These are phyloP conservation scores for Cutaneotrichosporon mucoides DNA, from an alignment of 1,284 basidiomycete genomes.

Conservation along the genomic window DNA sequence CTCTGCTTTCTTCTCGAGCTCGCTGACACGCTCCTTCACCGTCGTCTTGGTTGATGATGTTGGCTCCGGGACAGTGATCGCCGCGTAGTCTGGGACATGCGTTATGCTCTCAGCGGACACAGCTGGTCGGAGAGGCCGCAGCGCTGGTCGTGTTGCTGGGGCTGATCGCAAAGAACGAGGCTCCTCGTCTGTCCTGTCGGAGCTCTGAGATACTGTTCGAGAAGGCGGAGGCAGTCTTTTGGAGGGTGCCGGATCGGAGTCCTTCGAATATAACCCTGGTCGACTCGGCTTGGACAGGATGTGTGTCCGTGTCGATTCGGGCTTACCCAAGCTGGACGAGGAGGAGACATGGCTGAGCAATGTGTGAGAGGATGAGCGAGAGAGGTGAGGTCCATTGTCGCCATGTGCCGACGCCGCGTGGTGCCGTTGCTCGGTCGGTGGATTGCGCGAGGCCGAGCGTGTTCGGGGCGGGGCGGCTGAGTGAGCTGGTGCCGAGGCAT, in stretches of 20 bases:
- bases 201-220: constrained; percentile 13
- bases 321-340: constrained; percentile 1
- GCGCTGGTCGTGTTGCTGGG: neutral
- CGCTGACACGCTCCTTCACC: constrained; percentile 2
- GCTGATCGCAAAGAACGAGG: neutral
- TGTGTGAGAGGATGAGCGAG: neutral
- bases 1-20: constrained; percentile 3
- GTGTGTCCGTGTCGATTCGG: constrained; percentile 7
- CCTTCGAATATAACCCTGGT: constrained; percentile 7
- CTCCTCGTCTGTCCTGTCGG: neutral
- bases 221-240: constrained; percentile 23
- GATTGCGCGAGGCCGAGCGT: neutral
- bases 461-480: neutral
- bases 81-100: neutral
- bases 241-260: neutral
- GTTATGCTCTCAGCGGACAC: neutral
- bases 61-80: neutral
- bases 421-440: neutral
- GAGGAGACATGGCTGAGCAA: constrained; percentile 2
- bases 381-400: too few species aligned
- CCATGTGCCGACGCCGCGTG: neutral
- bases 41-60: neutral
- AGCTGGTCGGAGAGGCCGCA: neutral
- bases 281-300: constrained; percentile 24
- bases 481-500: neutral